Evolutionary conservation across 805 yeast genomes (phyloP).

Genomic region (Candida michaelii): DNA sequence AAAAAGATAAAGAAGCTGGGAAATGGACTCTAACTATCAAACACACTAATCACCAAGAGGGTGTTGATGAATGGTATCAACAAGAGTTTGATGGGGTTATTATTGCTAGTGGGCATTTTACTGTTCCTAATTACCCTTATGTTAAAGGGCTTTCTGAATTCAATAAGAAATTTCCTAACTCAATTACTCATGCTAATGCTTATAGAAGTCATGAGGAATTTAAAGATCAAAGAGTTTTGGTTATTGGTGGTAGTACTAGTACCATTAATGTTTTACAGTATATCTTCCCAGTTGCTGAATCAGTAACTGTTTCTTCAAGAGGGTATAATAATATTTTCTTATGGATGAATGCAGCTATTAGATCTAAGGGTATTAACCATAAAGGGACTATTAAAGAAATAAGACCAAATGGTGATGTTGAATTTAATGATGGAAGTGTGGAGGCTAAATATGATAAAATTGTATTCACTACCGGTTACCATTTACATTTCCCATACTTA

Average conservation of each 20-base stretch:
- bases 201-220: constrained; percentile 50
- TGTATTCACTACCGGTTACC: constrained; percentile 53
- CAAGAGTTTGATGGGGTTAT: constrained; percentile 61
- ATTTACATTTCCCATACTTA: constrained; percentile 45
- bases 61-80: constrained; percentile 39
- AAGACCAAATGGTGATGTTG: constrained; percentile 23
- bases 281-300: constrained; percentile 24
- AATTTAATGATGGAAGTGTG: constrained; percentile 27
- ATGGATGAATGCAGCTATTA: constrained; percentile 41
- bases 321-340: constrained; percentile 26
- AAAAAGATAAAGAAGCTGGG: constrained; percentile 21
- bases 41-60: constrained; percentile 9
- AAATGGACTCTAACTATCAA: constrained; percentile 41
- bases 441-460: constrained; percentile 36
- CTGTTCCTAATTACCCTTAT: constrained; percentile 60
- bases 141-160: constrained; percentile 53
- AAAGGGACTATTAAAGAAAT: constrained; percentile 28
- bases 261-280: constrained; percentile 47
- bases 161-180: constrained; percentile 42
- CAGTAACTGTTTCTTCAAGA: constrained; percentile 27
- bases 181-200: constrained; percentile 57
- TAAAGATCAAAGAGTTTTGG: constrained; percentile 37
- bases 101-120: constrained; percentile 64
- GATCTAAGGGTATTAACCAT: constrained; percentile 28
- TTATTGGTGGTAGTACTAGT: constrained; percentile 46